Base-by-base conservation (phyloP, 768 basidiomycete genomes). In the Daedaleopsis nitida region DNA sequence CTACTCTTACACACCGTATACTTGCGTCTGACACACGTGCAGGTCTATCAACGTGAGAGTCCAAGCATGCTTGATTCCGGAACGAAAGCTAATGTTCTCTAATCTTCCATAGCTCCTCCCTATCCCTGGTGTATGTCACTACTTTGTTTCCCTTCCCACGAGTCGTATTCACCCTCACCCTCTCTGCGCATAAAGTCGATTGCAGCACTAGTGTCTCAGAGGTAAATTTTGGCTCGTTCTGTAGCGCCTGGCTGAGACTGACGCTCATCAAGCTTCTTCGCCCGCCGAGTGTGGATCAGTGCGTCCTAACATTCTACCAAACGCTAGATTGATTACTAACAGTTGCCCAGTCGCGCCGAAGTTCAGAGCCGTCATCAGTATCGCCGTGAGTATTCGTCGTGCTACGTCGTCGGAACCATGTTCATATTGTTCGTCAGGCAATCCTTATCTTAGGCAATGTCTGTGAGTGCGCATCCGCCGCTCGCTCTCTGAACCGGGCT, bases 251-350 rank as follows among this genome's bases (percentile, higher is more conserved):
- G 1, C 17, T 12, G 0, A 57, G 1, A 10, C 19, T 42, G n/a
- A 54, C 14, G 37, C 11, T 16, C 9, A 7, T 39, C 39, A 19
- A 58, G 57, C 39, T 58, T 58, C 50, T 58, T 58, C 49, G 57
- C 50, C 5, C 49, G 57, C 34, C 19, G 57, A 39, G 57, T 52
- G 4, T 58, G 49, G 48, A 19, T 58, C 4, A 51, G 57, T 58
- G 43, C 23, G 49, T 34, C 16, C n/a, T 42, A 17, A 10, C 14
- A 11, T 24, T n/a, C 38, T n/a, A 32, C 19, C 27, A 32, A 32
- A 6, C n/a, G 24, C 16, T 12, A 9, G 14, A 5, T 34, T 37
- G 24, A 1, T n/a, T 42, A n/a, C 39, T 52, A 13, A 42, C 5
- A 3, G 17, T n/a, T 12, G n/a, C 19, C 3, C 27, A 51, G 49